phyloP scores from a whole-genome alignment of 441 rosid genomes.

The Aleurites moluccanus region DNA sequence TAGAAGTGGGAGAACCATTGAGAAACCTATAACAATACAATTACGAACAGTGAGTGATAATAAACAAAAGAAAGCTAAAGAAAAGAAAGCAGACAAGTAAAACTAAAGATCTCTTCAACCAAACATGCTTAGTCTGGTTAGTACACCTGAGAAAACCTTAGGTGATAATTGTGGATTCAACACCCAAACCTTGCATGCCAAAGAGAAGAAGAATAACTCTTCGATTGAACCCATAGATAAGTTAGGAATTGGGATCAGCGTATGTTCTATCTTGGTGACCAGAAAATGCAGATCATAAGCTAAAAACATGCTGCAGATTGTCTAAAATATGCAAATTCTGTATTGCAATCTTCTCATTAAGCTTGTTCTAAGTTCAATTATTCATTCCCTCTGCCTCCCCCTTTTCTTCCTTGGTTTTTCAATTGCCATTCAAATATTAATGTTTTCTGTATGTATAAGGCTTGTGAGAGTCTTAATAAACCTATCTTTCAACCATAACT shows the following conservation, averaged over 20 bases:
- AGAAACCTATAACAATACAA: slow-evolving; percentile 53
- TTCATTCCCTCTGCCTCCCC: not conserved
- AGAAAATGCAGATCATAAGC: slow-evolving; percentile 4
- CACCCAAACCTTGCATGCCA: not conserved
- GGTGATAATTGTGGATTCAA: not conserved
- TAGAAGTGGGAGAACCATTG: slow-evolving; percentile 80
- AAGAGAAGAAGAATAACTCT: not conserved
- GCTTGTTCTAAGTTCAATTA: not conserved
- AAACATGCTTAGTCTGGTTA: not conserved
- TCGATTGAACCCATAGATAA: not conserved
- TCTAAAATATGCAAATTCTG: slow-evolving; percentile 2
- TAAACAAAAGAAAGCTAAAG: not conserved
- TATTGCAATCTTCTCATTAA: not conserved
- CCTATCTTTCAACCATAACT: not conserved
- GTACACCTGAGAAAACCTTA: not conserved
- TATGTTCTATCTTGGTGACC: not conserved
- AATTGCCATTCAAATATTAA: not conserved
- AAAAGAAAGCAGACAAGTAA: not conserved
- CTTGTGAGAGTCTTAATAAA: not conserved
- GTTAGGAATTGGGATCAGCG: not conserved
- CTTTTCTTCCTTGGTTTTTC: not conserved
- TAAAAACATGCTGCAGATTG: not conserved
- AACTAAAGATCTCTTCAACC: slow-evolving; percentile 3
- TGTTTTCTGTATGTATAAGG: not conserved
- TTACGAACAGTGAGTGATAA: not conserved